Evolutionary conservation across 805 yeast species (phyloP).

Genomic region (Hanseniaspora valbyensis): DNA sequence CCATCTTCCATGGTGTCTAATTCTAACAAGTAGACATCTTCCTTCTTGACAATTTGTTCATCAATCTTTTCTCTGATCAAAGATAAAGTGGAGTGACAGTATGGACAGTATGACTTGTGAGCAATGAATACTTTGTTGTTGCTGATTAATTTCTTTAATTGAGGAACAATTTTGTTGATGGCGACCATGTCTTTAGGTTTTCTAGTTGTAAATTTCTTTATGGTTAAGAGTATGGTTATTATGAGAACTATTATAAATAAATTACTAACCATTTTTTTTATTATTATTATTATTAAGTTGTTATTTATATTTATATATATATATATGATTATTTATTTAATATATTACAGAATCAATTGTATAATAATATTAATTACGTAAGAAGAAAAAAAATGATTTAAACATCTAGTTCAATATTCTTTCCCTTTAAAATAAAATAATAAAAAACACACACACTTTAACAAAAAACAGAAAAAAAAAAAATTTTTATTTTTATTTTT

Average conservation of each 20-base stretch:
- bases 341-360: too few relatives aligned
- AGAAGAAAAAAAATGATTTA: too few relatives aligned
- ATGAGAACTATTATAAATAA: background rate
- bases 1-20: slow-evolving; percentile 56
- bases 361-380: too few relatives aligned
- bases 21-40: slow-evolving; percentile 28
- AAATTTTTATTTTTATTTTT: too few relatives aligned
- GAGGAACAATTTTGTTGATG: slow-evolving; percentile 44
- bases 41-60: slow-evolving; percentile 26
- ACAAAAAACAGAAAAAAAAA: too few relatives aligned
- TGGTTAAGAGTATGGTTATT: background rate
- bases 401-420: background rate
- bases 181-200: slow-evolving; percentile 35
- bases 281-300: too few relatives aligned
- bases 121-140: slow-evolving; percentile 66
- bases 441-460: too few relatives aligned
- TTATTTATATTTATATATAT: too few relatives aligned
- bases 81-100: slow-evolving; percentile 41
- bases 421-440: too few relatives aligned
- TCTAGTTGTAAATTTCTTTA: background rate
- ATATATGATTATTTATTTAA: too few relatives aligned
- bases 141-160: slow-evolving; percentile 54
- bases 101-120: slow-evolving; percentile 67
- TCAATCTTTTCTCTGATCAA: slow-evolving; percentile 35
- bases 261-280: background rate